Percentiles rank a stretch among this genome's conserved stretches.
phyloP scores from a whole-genome alignment of 441 rosid genomes.

The Gossypium schwendimanii region DNA sequence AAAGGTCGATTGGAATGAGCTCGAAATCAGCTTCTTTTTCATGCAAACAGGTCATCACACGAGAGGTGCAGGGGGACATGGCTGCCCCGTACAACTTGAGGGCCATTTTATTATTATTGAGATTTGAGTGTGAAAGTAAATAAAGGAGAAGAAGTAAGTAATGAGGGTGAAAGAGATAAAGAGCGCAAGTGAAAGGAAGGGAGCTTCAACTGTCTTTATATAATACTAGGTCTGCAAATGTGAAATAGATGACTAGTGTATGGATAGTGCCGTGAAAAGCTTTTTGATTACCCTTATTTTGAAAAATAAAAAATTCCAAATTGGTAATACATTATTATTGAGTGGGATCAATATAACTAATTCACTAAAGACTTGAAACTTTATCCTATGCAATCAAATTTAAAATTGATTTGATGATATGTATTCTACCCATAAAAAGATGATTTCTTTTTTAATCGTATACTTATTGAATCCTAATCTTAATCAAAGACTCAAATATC shows the following conservation, averaged over 20 bases:
- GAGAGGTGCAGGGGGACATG: constrained; percentile 42
- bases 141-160: background rate
- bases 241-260: background rate
- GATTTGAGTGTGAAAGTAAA: background rate
- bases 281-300: background rate
- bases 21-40: constrained; percentile 53
- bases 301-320: no score
- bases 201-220: background rate
- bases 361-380: no score
- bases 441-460: no score
- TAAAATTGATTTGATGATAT: no score
- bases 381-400: no score
- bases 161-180: background rate
- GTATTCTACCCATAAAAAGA: no score
- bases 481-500: background rate
- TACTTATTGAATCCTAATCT: background rate
- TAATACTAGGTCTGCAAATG: background rate
- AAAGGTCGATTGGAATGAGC: constrained; percentile 42
- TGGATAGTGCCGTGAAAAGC: background rate
- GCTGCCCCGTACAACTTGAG: constrained; percentile 46
- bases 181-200: background rate
- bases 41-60: constrained; percentile 41
- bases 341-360: background rate
- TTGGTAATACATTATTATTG: background rate
- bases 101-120: constrained; percentile 23